Percentiles rank a stretch among this genome's conserved stretches.
Evolutionary conservation across 768 basidiomycete species (phyloP).

Genomic region (Pholiota microspora): DNA sequence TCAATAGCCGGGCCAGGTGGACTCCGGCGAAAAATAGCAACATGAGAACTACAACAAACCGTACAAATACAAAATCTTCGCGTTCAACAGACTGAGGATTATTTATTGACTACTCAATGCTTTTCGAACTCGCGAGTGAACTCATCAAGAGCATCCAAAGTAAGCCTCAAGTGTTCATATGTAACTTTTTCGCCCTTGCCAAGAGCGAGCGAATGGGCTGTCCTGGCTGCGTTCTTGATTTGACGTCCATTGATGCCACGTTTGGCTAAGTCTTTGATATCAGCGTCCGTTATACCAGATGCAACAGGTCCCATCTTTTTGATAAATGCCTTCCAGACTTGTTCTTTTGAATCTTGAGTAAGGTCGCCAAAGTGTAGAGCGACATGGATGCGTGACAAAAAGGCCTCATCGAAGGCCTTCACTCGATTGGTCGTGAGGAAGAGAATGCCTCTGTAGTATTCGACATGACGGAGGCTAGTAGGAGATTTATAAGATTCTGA

Average conservation of each 20-base stretch:
- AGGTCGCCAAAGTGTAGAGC: conserved; percentile 66
- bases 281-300: conserved; percentile 32
- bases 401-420: conserved; percentile 64
- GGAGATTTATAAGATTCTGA: conserved; percentile 9
- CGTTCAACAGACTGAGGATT: background rate
- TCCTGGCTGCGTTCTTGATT: conserved; percentile 69
- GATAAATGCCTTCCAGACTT: conserved; percentile 66
- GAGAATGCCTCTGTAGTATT: conserved; percentile 56
- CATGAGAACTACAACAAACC: too few relatives aligned
- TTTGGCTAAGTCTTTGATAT: conserved; percentile 46
- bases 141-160: conserved; percentile 61
- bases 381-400: conserved; percentile 66
- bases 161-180: conserved; percentile 53
- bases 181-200: conserved; percentile 44
- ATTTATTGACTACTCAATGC: conserved; percentile 8
- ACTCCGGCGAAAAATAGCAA: too few relatives aligned
- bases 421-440: conserved; percentile 59
- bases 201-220: conserved; percentile 58
- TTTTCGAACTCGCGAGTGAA: conserved; percentile 47
- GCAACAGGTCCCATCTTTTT: conserved; percentile 38
- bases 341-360: conserved; percentile 45
- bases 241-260: conserved; percentile 61
- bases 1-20: too few relatives aligned
- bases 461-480: conserved; percentile 50
- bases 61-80: background rate